phyloP scores from a whole-genome alignment of 768 basidiomycete genomes.

The Galerina sulciceps region DNA sequence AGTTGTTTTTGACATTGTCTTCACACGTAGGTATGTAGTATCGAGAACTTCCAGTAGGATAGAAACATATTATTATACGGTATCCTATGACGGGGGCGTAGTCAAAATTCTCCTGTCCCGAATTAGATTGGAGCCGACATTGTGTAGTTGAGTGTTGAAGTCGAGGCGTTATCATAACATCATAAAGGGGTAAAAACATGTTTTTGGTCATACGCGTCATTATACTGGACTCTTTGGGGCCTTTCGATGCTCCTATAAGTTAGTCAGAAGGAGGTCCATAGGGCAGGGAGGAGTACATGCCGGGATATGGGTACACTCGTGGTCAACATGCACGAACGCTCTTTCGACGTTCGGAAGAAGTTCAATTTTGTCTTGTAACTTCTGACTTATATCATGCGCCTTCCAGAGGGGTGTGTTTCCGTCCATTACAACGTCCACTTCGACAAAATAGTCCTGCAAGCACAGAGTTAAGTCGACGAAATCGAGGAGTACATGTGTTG shows the following conservation, averaged over 20 bases:
- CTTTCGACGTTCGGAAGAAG: slow-evolving; percentile 87
- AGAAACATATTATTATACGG: neutral
- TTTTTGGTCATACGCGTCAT: neutral
- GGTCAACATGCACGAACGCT: slow-evolving; percentile 95
- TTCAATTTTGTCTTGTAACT: slow-evolving; percentile 88
- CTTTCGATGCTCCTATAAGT: slow-evolving; percentile 54
- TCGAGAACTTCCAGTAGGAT: neutral
- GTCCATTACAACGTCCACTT: slow-evolving; percentile 93
- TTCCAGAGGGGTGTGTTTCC: slow-evolving; percentile 88
- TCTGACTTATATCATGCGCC: slow-evolving; percentile 85
- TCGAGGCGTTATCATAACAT: slow-evolving; percentile 11
- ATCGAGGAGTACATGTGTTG: neutral
- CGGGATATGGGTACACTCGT: slow-evolving; percentile 83
- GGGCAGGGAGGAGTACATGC: slow-evolving; percentile 29
- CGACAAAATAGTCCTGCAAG: slow-evolving; percentile 84
- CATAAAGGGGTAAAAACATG: too few relatives aligned
- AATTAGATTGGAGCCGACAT: slow-evolving; percentile 5
- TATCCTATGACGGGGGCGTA: neutral
- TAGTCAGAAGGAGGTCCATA: neutral
- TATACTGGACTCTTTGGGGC: slow-evolving; percentile 25
- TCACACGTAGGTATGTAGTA: too few relatives aligned
- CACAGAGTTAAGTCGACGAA: neutral
- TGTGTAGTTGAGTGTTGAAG: neutral
- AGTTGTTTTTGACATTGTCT: too few relatives aligned
- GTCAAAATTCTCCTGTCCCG: slow-evolving; percentile 2